Base-by-base conservation (phyloP, 306 rosid genomes). In the Cucurbita ficifolia region DNA sequence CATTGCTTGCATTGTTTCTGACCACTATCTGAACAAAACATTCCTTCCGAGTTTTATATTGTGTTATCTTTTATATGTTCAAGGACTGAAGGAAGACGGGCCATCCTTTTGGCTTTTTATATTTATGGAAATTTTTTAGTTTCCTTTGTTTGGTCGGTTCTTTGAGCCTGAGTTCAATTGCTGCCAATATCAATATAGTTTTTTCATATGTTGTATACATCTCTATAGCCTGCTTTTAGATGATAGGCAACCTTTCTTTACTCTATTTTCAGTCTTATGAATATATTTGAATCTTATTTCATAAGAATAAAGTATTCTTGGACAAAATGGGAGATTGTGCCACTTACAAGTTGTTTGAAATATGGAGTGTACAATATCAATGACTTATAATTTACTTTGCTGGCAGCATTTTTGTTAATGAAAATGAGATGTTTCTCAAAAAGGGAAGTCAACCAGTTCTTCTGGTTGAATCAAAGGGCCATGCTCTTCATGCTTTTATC, bases 401-500 rank as follows among this genome's bases (percentile, higher is more conserved):
- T 90, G 77, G 79, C 90, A 93, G 97, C 79, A 75, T 93, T 81
- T 74, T 72, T 78, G 81, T 93, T 49, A 82, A 75, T 54, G 87
- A 80, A 70, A 80, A 85, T 72, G 98, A 93, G 74, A 92, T 39
- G 67, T 87, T 92, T 82, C 80, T 90, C 76, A 84, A 84, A 83
- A 90, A 87, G 12, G 97, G 90, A 82, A 90, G 83, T 76, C 81
- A 76, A 3, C 93, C 96, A 60, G 75, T 86, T 79, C 97, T 93
- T 76, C 76, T 82, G 38, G 85, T 88, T 74, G 89, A 93, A 78
- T 93, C 98, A 76, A 88, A 79, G 69, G 98, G 97, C 24, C 97
- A 93, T 82, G 94, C 96, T 72, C 85, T 93, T 77, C 96, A 93
- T 84, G 96, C 87, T 57, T 93, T 93, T 67, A 91, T 90, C 80